Percentiles rank a stretch among this genome's conserved stretches.
Evolutionary conservation across 164 flowering plant species (phyloP).

Genomic region (Vitis vinifera): DNA sequence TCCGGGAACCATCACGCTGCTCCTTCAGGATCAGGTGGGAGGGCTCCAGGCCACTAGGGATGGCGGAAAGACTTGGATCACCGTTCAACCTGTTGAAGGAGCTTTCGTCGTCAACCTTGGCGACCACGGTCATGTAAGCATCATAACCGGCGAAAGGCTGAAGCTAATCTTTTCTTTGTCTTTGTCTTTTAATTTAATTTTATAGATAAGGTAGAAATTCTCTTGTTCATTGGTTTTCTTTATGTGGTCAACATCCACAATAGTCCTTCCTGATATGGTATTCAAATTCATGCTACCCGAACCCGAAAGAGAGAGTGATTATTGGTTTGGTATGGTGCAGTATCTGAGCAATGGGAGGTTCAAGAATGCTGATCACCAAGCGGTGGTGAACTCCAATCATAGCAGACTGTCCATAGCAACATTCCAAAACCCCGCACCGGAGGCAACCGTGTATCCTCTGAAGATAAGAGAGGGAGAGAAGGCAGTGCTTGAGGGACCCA

Average conservation of each 20-base stretch:
- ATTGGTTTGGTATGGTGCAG: conserved; percentile 25
- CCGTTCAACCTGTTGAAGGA: conserved; percentile 78
- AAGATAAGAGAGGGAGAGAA: conserved; percentile 69
- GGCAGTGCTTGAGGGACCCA: conserved; percentile 60
- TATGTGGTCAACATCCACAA: too few relatives aligned
- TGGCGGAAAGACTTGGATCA: conserved; percentile 79
- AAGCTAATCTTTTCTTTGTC: too few relatives aligned
- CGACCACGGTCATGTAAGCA: conserved; percentile 86
- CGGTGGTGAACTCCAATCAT: conserved; percentile 79
- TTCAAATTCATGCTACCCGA: too few relatives aligned
- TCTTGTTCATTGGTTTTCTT: too few relatives aligned
- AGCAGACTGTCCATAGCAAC: conserved; percentile 83
- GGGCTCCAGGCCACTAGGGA: conserved; percentile 89
- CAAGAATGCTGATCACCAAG: conserved; percentile 91
- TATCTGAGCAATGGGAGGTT: conserved; percentile 90
- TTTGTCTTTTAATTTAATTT: too few relatives aligned
- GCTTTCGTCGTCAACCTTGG: conserved; percentile 91
- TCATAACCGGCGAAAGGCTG: too few relatives aligned
- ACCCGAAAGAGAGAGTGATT: neutral
- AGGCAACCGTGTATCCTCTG: conserved; percentile 72
- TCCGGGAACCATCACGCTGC: conserved; percentile 83
- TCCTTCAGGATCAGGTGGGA: conserved; percentile 82
- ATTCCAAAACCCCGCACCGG: conserved; percentile 87
- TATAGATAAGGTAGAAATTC: too few relatives aligned
- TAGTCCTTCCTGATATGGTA: too few relatives aligned